Evolutionary conservation across 495 filamentous ascomycete genomes (phyloP).

Genomic region (Penicillium parvum): DNA sequence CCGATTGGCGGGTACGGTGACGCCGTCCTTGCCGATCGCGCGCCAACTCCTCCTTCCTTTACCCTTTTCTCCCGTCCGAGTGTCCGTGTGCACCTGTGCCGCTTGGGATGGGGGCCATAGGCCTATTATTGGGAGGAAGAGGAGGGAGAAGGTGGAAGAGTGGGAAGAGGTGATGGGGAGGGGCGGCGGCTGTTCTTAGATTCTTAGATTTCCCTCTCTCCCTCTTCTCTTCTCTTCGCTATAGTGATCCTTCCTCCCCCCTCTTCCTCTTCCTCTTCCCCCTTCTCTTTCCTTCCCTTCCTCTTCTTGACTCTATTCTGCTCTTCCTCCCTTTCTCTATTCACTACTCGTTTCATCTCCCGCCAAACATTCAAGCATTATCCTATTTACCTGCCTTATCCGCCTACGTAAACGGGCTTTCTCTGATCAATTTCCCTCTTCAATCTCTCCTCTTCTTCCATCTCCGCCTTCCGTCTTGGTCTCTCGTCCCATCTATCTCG

Average conservation of each 20-base stretch:
- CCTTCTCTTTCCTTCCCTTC: constrained; percentile 1
- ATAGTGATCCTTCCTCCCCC: constrained; percentile 5
- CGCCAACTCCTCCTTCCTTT: constrained; percentile 33
- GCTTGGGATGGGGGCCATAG: background rate
- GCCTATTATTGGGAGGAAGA: background rate
- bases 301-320: constrained; percentile 7
- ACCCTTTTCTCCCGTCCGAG: constrained; percentile 8
- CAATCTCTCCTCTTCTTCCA: background rate
- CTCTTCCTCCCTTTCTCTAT: constrained; percentile 4
- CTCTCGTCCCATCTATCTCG: too few relatives aligned
- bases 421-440: too few relatives aligned
- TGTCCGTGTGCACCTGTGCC: background rate
- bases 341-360: too few relatives aligned
- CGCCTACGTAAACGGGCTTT: too few relatives aligned
- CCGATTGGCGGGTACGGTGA: constrained; percentile 28
- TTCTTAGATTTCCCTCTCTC: constrained; percentile 4
- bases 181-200: constrained; percentile 1
- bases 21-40: constrained; percentile 42
- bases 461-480: background rate
- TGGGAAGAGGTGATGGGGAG: background rate
- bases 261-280: constrained; percentile 13
- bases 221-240: constrained; percentile 10
- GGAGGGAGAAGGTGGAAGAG: background rate
- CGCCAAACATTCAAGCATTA: too few relatives aligned
- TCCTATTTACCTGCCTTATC: too few relatives aligned